These are phyloP conservation scores for Calocybe indica DNA, from an alignment of 768 basidiomycete species.

Conservation along the genomic window DNA sequence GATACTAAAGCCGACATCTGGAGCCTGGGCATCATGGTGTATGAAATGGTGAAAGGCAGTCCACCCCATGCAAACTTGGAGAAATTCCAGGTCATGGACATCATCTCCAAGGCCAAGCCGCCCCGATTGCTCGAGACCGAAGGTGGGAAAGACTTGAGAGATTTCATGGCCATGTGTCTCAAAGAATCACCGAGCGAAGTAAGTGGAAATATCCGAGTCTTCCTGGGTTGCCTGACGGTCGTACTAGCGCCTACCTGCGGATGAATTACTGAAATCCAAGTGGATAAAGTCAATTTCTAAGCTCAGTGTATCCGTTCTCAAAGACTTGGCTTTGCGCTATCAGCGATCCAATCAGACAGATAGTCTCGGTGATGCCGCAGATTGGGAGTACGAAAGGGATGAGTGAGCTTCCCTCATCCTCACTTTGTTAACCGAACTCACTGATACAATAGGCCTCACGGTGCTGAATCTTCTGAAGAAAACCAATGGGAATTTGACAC, in stretches of 20 bases:
- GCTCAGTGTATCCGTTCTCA: slow-evolving; percentile 58
- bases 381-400: slow-evolving; percentile 66
- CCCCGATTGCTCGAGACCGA: slow-evolving; percentile 74
- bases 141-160: slow-evolving; percentile 80
- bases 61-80: slow-evolving; percentile 91
- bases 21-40: slow-evolving; percentile 94
- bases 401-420: slow-evolving; percentile 27
- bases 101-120: slow-evolving; percentile 82
- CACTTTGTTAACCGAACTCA: neutral
- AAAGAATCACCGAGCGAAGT: slow-evolving; percentile 79
- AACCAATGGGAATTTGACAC: slow-evolving; percentile 77
- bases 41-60: slow-evolving; percentile 95
- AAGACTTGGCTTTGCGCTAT: slow-evolving; percentile 77
- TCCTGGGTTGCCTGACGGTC: neutral
- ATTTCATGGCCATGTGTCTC: slow-evolving; percentile 81
- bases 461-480: slow-evolving; percentile 24
- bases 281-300: slow-evolving; percentile 84
- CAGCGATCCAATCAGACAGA: slow-evolving; percentile 71
- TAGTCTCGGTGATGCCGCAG: slow-evolving; percentile 67
- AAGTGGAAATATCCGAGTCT: slow-evolving; percentile 14
- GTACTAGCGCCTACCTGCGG: slow-evolving; percentile 76
- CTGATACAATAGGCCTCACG: slow-evolving; percentile 8
- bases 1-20: slow-evolving; percentile 98
- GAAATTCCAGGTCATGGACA: slow-evolving; percentile 79
- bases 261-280: slow-evolving; percentile 80